phyloP scores from a whole-genome alignment of 2,329 filamentous ascomycete species.

The Stachybotrys elegans region DNA sequence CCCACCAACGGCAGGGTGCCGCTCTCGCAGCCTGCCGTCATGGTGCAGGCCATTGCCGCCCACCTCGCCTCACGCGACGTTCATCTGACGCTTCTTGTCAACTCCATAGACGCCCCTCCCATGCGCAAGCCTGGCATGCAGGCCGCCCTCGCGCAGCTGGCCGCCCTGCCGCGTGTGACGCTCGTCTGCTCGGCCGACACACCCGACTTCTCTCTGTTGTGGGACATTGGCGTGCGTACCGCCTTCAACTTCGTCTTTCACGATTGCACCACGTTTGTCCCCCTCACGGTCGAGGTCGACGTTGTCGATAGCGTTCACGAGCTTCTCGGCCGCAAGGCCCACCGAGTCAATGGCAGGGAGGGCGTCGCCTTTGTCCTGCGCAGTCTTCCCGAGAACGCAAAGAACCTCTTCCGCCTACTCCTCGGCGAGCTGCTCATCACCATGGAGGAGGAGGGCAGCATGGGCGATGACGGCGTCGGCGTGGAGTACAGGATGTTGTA shows the following conservation, averaged over 20 bases:
- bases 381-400: slow-evolving; percentile 86
- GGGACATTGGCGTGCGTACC: slow-evolving; percentile 81
- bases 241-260: slow-evolving; percentile 87
- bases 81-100: slow-evolving; percentile 65
- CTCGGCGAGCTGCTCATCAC: slow-evolving; percentile 77
- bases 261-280: slow-evolving; percentile 84
- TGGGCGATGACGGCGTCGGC: slow-evolving; percentile 37
- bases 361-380: slow-evolving; percentile 88
- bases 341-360: slow-evolving; percentile 80
- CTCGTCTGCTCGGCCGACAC: slow-evolving; percentile 82
- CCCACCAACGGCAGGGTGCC: slow-evolving; percentile 41
- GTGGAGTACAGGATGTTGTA: slow-evolving; percentile 91
- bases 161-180: slow-evolving; percentile 65
- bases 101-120: slow-evolving; percentile 78
- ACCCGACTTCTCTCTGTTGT: slow-evolving; percentile 80
- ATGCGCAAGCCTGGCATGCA: slow-evolving; percentile 70
- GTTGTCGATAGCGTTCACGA: slow-evolving; percentile 88
- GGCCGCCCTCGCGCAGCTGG: slow-evolving; percentile 68
- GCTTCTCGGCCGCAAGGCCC: slow-evolving; percentile 73
- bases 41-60: slow-evolving; percentile 61
- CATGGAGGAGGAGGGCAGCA: slow-evolving; percentile 53
- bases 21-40: slow-evolving; percentile 61
- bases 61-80: slow-evolving; percentile 43
- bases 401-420: slow-evolving; percentile 78
- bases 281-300: slow-evolving; percentile 69